Evolutionary conservation across 768 basidiomycete species (phyloP), one percentile per base, ranked within the genome.

Genomic region (Floccularia luteovirens): DNA sequence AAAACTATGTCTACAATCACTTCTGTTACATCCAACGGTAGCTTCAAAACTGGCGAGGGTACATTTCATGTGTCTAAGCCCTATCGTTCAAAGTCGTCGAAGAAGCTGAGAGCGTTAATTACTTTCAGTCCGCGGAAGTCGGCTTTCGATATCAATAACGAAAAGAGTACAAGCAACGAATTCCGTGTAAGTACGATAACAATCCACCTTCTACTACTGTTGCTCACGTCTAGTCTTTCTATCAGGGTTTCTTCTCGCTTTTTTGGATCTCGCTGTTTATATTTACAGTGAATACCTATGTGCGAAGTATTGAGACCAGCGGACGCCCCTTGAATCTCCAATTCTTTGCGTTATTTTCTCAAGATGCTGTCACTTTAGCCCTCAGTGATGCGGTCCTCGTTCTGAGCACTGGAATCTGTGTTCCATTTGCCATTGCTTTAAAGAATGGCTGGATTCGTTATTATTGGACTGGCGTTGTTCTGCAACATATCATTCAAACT

Each of bases 261-360:
- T 98, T 98, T 64, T 98, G 96, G 81, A 79, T 88, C 41, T 82
- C 82, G 16, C 76, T 93, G 48, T 91, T 88, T 51, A 73, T 94
- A 36, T 80, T 90, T 54, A 75, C 82, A 8, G 56, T 91, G 28
- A 73, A 82, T 48, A 87, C 86, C 3, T 90, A 88, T 59, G 66
- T 90, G 38, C 73, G 70, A 37, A 80, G 81, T 55, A 78, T 85
- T 47, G 83, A 91, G 55, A 68, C 71, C n/a, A 80, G 68, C 36
- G 92, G 92, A 14, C 77, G 78, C 27, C 75, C 88, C 0, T 71
- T 94, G 36, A 82, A 82, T 32, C 69, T 90, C 42, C 71, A 67
- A 4, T 97, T 99, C 53, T 90, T 88, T 3, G 69, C 77, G 31
- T 78, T 92, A 72, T 83, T 99, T 58, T 92, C 90, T 0, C 74